These are phyloP conservation scores for Tulasnella sp. DNA, from an alignment of 768 basidiomycete genomes.

Conservation along the genomic window DNA sequence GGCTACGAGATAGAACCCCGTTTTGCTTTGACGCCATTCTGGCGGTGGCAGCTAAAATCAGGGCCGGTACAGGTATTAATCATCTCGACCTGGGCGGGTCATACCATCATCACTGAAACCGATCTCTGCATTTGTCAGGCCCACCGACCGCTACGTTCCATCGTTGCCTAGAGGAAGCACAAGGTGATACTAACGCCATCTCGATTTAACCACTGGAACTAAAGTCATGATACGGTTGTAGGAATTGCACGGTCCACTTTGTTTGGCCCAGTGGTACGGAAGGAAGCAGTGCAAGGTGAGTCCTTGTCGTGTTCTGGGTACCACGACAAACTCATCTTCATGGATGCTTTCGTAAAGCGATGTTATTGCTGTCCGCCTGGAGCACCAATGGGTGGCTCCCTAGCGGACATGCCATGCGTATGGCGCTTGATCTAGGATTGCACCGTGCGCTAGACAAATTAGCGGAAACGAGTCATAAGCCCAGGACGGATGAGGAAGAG, in stretches of 20 bases:
- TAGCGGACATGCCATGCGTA: conserved; percentile 90
- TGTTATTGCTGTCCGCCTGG: conserved; percentile 88
- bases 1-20: conserved; percentile 81
- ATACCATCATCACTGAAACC: neutral
- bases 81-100: neutral
- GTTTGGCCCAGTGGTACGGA: conserved; percentile 86
- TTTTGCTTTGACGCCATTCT: conserved; percentile 94
- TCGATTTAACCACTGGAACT: neutral
- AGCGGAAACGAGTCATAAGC: conserved; percentile 45
- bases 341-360: conserved; percentile 40
- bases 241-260: conserved; percentile 84
- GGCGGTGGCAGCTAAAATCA: conserved; percentile 84
- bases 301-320: neutral
- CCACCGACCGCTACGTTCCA: conserved; percentile 79
- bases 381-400: conserved; percentile 92
- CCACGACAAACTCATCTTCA: neutral
- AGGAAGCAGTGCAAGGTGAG: conserved; percentile 87
- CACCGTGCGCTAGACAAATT: conserved; percentile 89
- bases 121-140: conserved; percentile 9
- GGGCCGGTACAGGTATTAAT: conserved; percentile 77
- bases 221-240: neutral
- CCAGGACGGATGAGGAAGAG: conserved; percentile 66
- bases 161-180: conserved; percentile 86
- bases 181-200: conserved; percentile 31
- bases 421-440: conserved; percentile 88